Evolutionary conservation across 192 early-diverging fungal genomes (phyloP), one percentile per base, ranked within the genome.

Genomic region (Dimargaris cristalligena): DNA sequence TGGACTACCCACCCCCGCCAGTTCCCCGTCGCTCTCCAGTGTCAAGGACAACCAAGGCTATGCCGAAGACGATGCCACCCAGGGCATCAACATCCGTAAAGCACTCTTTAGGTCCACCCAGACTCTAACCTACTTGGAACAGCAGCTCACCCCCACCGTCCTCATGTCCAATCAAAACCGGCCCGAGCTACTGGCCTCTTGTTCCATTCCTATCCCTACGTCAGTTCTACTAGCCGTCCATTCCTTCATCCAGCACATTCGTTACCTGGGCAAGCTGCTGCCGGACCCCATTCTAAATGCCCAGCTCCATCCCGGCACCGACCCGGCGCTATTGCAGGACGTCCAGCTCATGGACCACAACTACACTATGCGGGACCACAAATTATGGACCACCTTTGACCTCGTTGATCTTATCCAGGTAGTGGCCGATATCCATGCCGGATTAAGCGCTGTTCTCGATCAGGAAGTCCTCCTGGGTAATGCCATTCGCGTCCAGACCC

Each of bases 401-500:
- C 16, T 56, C 31, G 54, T 56, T 13, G 54, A 56, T 33, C 16
- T 56, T 3, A 34, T 56, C 20, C 54, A 56, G 23, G 16, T 28
- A 16, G 29, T 56, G 16, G 31, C 31, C 4, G 54, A 56, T 23
- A 16, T 34, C 20, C 34, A 34, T 16, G 54, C 54, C 31, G 54
- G 54, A 8, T 9, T 56, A 34, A 32, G 31, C 4, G 54, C 54
- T 23, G 16, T 14, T 13, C 31, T 28, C 3, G 1, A 2, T 3
- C 31, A n/a, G 16, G 20, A 29, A 0, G 32, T 56, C 4, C 11
- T 56, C 23, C 2, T 33, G 20, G 32, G 54, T n/a, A 28, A 34
- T 20, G 9, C 54, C 54, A 11, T 31, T 1, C 54, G 54, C 2
- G 23, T 34, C 16, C 28, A 20, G 23, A 14, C 54, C 28, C 54